These are phyloP conservation scores for Sarcocystis neurona DNA, from an alignment of 169 alveolate species.

Conservation along the genomic window DNA sequence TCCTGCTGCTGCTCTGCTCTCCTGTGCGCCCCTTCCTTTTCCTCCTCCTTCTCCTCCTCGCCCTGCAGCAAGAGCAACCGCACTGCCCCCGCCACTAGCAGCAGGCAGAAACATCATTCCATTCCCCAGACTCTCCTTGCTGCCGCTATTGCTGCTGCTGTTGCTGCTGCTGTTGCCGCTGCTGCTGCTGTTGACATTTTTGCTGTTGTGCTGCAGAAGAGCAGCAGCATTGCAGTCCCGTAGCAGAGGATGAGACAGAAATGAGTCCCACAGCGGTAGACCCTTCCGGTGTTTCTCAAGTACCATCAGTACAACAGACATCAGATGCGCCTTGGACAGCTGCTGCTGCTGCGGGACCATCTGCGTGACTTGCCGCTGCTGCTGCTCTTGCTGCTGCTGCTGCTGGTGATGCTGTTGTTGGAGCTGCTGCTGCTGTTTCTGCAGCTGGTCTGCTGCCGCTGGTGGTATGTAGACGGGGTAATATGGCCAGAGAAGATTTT, in stretches of 20 bases:
- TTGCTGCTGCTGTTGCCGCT: slow-evolving; percentile 1
- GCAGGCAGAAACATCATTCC: background rate
- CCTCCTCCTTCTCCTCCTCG: background rate
- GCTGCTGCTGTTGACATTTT: background rate
- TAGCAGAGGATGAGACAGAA: background rate
- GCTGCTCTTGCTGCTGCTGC: slow-evolving; percentile 36
- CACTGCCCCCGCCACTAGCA: background rate
- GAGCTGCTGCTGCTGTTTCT: slow-evolving; percentile 33
- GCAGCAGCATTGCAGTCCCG: background rate
- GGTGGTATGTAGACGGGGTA: background rate
- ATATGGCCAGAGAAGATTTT: slow-evolving; percentile 41
- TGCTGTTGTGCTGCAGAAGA: background rate
- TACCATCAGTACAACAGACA: slow-evolving; percentile 28
- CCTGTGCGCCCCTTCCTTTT: background rate
- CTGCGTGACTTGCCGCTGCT: background rate
- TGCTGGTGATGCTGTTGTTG: background rate
- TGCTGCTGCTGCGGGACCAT: background rate
- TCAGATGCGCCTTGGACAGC: slow-evolving; percentile 23
- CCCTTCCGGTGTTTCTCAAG: slow-evolving; percentile 26
- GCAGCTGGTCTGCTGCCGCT: too few relatives aligned
- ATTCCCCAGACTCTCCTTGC: background rate
- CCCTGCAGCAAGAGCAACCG: slow-evolving; percentile 17
- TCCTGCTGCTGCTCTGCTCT: background rate
- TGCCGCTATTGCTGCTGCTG: background rate
- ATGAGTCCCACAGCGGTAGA: slow-evolving; percentile 34